Evolutionary conservation across 2,329 filamentous ascomycete genomes (phyloP).

Genomic region (Penicillium aurantiogriseum): DNA sequence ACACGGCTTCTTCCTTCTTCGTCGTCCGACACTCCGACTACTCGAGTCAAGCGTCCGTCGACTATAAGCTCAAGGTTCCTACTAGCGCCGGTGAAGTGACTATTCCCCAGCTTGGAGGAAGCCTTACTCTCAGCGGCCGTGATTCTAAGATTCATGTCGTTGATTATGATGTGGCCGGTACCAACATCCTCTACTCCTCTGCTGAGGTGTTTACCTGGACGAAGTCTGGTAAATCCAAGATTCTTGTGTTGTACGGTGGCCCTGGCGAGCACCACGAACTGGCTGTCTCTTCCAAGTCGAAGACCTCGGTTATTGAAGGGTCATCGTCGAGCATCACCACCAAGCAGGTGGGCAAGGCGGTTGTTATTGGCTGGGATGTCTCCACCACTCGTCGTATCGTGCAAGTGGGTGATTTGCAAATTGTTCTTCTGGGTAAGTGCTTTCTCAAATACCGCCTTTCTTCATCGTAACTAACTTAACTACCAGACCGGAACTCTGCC

Average conservation of each 20-base stretch:
- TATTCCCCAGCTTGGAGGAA: slow-evolving; percentile 42
- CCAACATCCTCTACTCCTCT: slow-evolving; percentile 44
- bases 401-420: slow-evolving; percentile 45
- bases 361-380: slow-evolving; percentile 54
- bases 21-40: slow-evolving; percentile 67
- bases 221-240: slow-evolving; percentile 56
- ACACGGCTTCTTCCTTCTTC: slow-evolving; percentile 54
- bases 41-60: slow-evolving; percentile 54
- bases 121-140: slow-evolving; percentile 40
- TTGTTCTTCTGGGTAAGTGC: slow-evolving; percentile 55
- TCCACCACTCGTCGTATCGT: slow-evolving; percentile 48
- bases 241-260: slow-evolving; percentile 44
- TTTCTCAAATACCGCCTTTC: background rate
- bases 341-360: slow-evolving; percentile 27
- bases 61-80: slow-evolving; percentile 62
- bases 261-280: slow-evolving; percentile 43
- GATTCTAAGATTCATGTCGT: slow-evolving; percentile 47
- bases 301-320: slow-evolving; percentile 36
- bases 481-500: slow-evolving; percentile 51
- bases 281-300: slow-evolving; percentile 33
- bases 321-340: slow-evolving; percentile 28
- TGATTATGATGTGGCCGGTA: slow-evolving; percentile 43
- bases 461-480: slow-evolving; percentile 12
- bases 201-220: slow-evolving; percentile 54
- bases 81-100: slow-evolving; percentile 42